A percentile compares a stretch with the other conserved stretches of the same genome.
phyloP scores from a whole-genome alignment of 2,329 filamentous ascomycete genomes.

The Coniochaeta sp. region DNA sequence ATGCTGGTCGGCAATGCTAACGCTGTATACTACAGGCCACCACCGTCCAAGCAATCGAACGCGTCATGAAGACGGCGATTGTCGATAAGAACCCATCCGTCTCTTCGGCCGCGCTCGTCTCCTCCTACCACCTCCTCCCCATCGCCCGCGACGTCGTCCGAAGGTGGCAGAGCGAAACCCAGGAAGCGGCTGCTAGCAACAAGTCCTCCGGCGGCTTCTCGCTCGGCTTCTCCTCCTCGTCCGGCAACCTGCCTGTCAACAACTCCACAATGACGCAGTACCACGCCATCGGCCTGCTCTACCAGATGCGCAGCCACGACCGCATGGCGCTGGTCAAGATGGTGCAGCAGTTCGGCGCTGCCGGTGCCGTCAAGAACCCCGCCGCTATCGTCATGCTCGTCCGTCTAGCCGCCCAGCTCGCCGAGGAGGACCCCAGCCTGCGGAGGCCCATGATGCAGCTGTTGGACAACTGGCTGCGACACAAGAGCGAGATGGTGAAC shows the following conservation, averaged over 20 bases:
- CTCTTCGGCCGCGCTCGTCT: slow-evolving; percentile 90
- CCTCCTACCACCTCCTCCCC: slow-evolving; percentile 94
- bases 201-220: slow-evolving; percentile 89
- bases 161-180: slow-evolving; percentile 97
- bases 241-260: slow-evolving; percentile 67
- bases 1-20: too few species aligned
- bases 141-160: slow-evolving; percentile 92
- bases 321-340: slow-evolving; percentile 99
- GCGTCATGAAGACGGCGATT: slow-evolving; percentile 97
- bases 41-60: slow-evolving; percentile 95
- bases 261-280: slow-evolving; percentile 98
- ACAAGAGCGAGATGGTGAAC: slow-evolving; percentile 99
- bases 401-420: slow-evolving; percentile 83
- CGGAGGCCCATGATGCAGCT: slow-evolving; percentile 96
- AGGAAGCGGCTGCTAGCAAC: slow-evolving; percentile 84
- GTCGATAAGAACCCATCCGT: slow-evolving; percentile 98
- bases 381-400: slow-evolving; percentile 90
- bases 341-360: slow-evolving; percentile 96
- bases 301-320: slow-evolving; percentile 96
- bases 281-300: slow-evolving; percentile 92
- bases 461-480: slow-evolving; percentile 90
- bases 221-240: slow-evolving; percentile 81
- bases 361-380: slow-evolving; percentile 90
- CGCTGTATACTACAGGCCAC: slow-evolving; percentile 54
- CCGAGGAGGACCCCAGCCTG: slow-evolving; percentile 83